phyloP scores from a whole-genome alignment of 768 basidiomycete genomes.

The Phaeotremella skinneri region DNA sequence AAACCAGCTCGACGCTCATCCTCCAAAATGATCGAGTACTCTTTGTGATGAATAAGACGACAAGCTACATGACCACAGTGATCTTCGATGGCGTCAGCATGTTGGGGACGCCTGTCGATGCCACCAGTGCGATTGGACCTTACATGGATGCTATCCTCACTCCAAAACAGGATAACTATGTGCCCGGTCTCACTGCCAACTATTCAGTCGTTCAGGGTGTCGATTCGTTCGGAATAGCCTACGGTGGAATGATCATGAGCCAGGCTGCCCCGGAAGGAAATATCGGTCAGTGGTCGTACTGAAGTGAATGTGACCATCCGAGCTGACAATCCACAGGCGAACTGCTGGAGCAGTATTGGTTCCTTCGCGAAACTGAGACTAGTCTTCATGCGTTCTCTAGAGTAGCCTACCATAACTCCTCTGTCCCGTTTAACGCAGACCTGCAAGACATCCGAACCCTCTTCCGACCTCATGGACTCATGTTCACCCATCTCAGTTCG shows the following conservation, averaged over 20 bases:
- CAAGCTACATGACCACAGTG: neutral
- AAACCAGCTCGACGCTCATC: neutral
- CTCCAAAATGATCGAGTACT: slow-evolving; percentile 1
- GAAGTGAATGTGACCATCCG: neutral
- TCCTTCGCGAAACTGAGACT: slow-evolving; percentile 33
- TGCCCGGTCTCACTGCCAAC: slow-evolving; percentile 3
- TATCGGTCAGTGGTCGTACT: neutral
- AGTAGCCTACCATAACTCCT: slow-evolving; percentile 18
- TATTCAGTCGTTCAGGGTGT: slow-evolving; percentile 10
- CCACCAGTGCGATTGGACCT: neutral
- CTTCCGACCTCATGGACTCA: slow-evolving; percentile 22
- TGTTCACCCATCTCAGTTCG: slow-evolving; percentile 33
- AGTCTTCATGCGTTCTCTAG: slow-evolving; percentile 27
- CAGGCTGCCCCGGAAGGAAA: slow-evolving; percentile 9
- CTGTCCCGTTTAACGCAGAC: slow-evolving; percentile 12
- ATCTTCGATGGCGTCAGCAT: neutral
- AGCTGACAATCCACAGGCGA: slow-evolving; percentile 9
- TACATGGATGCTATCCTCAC: neutral
- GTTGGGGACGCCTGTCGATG: neutral
- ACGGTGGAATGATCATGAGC: slow-evolving; percentile 20
- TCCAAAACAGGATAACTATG: slow-evolving; percentile 1
- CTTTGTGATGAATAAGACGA: neutral
- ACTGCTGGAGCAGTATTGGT: slow-evolving; percentile 31
- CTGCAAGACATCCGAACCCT: slow-evolving; percentile 24
- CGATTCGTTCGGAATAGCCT: slow-evolving; percentile 1